Conservation (phyloP, 768 basidiomycete species). For the Amanita pallidorosea region DNA sequence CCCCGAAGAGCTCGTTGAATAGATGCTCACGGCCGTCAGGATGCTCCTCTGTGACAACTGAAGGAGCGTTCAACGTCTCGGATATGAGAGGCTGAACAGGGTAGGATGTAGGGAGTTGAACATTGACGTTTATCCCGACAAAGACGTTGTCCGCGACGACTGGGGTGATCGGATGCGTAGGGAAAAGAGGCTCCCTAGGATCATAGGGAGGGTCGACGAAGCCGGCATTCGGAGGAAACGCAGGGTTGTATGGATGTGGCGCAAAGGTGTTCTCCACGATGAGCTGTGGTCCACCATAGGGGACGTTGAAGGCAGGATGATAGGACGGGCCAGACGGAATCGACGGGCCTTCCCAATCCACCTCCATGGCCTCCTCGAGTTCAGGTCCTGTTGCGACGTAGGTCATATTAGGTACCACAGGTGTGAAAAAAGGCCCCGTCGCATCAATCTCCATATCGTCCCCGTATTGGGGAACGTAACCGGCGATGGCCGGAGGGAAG, state of each 20-base stretch:
- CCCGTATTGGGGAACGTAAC: too few relatives aligned
- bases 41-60: not conserved
- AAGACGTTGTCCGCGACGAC: not conserved
- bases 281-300: too few relatives aligned
- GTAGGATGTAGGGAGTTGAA: too few relatives aligned
- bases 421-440: too few relatives aligned
- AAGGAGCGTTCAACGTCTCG: not conserved
- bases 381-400: not conserved
- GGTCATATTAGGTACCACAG: too few relatives aligned
- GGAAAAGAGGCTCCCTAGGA: not conserved
- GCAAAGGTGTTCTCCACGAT: too few relatives aligned
- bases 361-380: not conserved
- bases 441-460: too few relatives aligned
- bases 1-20: not conserved
- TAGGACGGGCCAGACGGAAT: not conserved
- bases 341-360: not conserved
- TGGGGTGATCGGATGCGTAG: not conserved
- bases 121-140: too few relatives aligned
- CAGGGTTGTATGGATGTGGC: too few relatives aligned
- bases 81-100: not conserved
- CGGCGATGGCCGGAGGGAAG: too few relatives aligned
- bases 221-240: too few relatives aligned
- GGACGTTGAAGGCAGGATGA: too few relatives aligned
- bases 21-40: not conserved
- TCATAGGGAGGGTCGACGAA: not conserved